Evolutionary conservation across 768 basidiomycete genomes (phyloP), one percentile per base, ranked within the genome.

Genomic region (Hemileccinum impolitum): DNA sequence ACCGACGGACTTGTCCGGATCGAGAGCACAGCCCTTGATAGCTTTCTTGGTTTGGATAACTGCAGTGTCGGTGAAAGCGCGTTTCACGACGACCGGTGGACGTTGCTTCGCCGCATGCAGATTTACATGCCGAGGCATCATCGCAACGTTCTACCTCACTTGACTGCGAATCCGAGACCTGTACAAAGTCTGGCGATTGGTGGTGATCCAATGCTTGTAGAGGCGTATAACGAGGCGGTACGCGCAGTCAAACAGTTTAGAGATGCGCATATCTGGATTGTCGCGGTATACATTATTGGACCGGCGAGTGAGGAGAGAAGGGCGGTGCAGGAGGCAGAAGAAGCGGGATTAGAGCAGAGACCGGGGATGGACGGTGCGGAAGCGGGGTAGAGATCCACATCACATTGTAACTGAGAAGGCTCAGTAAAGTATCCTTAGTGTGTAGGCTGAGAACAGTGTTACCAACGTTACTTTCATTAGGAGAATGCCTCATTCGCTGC

Each of bases 111-210:
- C 42, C 77, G 85, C 28, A 90, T 91, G 89, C 78, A 85, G 45
- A 66, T 71, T 7, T 92, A 93, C 67, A 93, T 93, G 90, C 88
- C 90, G 6, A 76, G 80, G 11, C 80, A 84, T 54, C 90, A 92
- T 61, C 84, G 88, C 25, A 70, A 78, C n/a, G 91, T 91, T 70
- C 70, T 93, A 23, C 72, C 71, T 44, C 86, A 90, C 62, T 78
- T 93, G 23, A 64, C 74, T 10, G 64, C 70, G 11, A 80, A 76
- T 47, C 82, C 82, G 3, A 77, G 83, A 2, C 79, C 83, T 0
- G 69, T 90, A 12, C 78, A 87, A 26, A 62, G 66, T 13, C 68
- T 90, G 30, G 82, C 87, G 6, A 21, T 41, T 0, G 36, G 25
- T 6, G 58, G 54, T 2, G 49, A 75, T 36, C 51, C 56, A 0